A percentile compares a stretch with the other conserved stretches of the same genome.
Conservation (phyloP, 768 basidiomycete genomes). For the Termitomyces sp. region DNA sequence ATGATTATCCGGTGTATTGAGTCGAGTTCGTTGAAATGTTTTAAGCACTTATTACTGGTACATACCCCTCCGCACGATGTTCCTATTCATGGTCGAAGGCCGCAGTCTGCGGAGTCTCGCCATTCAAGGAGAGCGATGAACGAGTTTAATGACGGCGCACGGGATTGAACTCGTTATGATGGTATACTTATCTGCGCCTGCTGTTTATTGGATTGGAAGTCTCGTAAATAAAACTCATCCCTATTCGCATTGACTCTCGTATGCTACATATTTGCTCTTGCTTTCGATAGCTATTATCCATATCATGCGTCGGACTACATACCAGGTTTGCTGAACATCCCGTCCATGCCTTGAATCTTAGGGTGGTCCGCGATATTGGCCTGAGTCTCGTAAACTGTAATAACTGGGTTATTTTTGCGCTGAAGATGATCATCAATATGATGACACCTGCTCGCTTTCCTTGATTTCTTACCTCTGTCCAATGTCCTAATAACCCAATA, state of each 20-base stretch:
- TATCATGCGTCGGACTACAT: constrained; percentile 10
- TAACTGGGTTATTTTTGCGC: constrained; percentile 73
- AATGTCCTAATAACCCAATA: constrained; percentile 78
- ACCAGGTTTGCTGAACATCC: constrained; percentile 45
- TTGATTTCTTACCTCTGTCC: constrained; percentile 55
- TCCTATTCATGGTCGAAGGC: constrained; percentile 24
- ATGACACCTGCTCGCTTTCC: background rate
- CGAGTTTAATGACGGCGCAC: constrained; percentile 21
- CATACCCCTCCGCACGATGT: constrained; percentile 59
- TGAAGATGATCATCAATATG: constrained; percentile 22
- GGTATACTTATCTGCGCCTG: constrained; percentile 16
- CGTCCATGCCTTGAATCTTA: constrained; percentile 78
- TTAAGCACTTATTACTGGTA: constrained; percentile 55
- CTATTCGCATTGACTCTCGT: background rate
- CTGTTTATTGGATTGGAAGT: constrained; percentile 17
- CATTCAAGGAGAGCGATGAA: background rate
- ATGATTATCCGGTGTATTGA: background rate
- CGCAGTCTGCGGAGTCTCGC: background rate
- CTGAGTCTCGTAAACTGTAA: constrained; percentile 85
- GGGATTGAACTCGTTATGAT: constrained; percentile 12
- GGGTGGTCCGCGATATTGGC: constrained; percentile 86
- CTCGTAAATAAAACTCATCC: constrained; percentile 14
- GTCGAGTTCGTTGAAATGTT: background rate
- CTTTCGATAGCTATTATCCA: constrained; percentile 4
- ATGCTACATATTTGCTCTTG: constrained; percentile 1